Evolutionary conservation across 2,329 filamentous ascomycete genomes (phyloP).

Genomic region (Albophoma yamanashiensis): DNA sequence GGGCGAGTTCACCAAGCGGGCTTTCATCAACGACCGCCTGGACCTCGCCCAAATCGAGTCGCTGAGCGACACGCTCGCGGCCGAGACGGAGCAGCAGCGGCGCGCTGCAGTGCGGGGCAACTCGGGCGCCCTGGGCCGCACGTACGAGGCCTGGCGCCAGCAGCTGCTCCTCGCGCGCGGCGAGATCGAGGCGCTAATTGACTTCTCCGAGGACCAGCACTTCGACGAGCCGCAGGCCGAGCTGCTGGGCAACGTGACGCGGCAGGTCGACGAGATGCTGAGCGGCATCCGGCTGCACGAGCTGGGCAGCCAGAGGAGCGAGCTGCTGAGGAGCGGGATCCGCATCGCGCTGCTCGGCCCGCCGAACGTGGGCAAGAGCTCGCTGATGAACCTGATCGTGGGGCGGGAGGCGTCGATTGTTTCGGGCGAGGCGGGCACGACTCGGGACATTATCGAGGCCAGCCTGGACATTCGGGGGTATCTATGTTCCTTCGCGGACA

Average conservation of each 20-base stretch:
- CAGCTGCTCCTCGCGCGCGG: conserved; percentile 71
- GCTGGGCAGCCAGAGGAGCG: conserved; percentile 67
- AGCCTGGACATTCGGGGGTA: conserved; percentile 83
- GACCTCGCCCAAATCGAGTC: conserved; percentile 76
- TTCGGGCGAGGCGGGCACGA: conserved; percentile 85
- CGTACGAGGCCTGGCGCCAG: conserved; percentile 76
- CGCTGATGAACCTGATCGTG: conserved; percentile 79
- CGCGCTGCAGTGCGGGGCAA: conserved; percentile 73
- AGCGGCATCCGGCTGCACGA: conserved; percentile 58
- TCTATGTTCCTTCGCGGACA: conserved; percentile 90
- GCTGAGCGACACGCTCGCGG: conserved; percentile 50
- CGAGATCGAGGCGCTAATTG: conserved; percentile 89
- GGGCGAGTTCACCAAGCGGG: conserved; percentile 87
- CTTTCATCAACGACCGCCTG: conserved; percentile 78
- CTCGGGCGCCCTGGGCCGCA: conserved; percentile 55
- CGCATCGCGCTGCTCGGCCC: conserved; percentile 78
- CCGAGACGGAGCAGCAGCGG: conserved; percentile 87
- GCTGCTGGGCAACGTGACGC: conserved; percentile 58
- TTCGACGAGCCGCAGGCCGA: conserved; percentile 78
- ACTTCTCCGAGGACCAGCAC: conserved; percentile 95
- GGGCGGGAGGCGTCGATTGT: conserved; percentile 93
- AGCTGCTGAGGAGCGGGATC: conserved; percentile 77
- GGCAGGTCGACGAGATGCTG: conserved; percentile 51
- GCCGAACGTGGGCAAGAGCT: conserved; percentile 93
- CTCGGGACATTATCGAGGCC: conserved; percentile 86